Base-by-base conservation (phyloP, 345 rosid genomes). In the Eucalyptus polyanthemos region DNA sequence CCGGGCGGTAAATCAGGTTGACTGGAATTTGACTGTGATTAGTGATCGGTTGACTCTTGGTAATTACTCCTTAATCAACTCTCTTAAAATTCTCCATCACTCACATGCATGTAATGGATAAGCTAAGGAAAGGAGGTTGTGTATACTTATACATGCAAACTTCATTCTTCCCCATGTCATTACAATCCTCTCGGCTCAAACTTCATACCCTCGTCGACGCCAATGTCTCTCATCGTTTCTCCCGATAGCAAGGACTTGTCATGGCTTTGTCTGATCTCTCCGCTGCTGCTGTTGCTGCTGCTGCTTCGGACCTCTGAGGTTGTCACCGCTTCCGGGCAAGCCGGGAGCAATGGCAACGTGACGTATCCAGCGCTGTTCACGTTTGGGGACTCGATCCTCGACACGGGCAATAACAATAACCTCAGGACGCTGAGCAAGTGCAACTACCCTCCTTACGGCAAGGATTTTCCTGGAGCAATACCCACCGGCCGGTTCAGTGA, bases 361-460 rank as follows among this genome's bases (percentile, higher is more conserved):
- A 40, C 67, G 50, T 51, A 87, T 65, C 85, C 91, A 4, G 93
- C 93, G 22, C 67, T 91, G 14, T 40, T 94, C n/a, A 86, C 92
- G 54, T 93, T 94, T 19, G 94, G 94, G 87, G 95, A 94, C 88
- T 94, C 95, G 4, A 87, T 93, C 21, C 90, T 92, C 19, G 94
- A 94, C 88, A 91, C 94, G 1, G 92, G 93, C 29, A 94, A 94
- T 88, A 93, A 90, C 90, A 92, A 90, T 86, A 56, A 90, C 56
- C 88, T 90, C 11, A 2, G 16, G 5, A 89, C 94, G 49, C 10
- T 83, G 14, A 86, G 89, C 21, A 92, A 92, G 89, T 86, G 92
- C 87, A 93, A 93, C 87, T 93, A 89, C 89, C 93, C 91, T 89
- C 95, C 94, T 40, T 93, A 93, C 44, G 95, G 95, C 21, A 88